Base-by-base conservation (phyloP, 1,284 basidiomycete species). In the Cutaneotrichosporon sp. region DNA sequence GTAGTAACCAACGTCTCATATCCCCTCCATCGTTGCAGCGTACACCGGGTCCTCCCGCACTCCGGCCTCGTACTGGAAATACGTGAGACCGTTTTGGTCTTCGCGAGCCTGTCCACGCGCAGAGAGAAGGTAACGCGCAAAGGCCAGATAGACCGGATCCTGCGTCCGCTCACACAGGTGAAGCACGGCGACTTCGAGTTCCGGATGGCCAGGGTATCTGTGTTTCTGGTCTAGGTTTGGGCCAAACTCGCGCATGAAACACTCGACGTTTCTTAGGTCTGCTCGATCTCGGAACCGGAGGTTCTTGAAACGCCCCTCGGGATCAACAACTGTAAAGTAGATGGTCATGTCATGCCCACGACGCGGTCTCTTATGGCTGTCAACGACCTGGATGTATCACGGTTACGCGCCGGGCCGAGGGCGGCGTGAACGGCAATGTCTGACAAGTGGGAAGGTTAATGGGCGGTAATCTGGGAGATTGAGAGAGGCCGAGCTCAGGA, bases 271-370 rank as follows among this genome's bases (percentile, higher is more conserved):
- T 69, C 70, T 72, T 73, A 73, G 13, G 70, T 66, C 53, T 72
- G 73, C 67, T 73, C 73, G 72, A 74, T 74, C 65, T 76, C 74
- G 61, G 63, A 72, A 73, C 30, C 73, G 61, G 13, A 76, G 63
- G 59, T 76, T 74, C 67, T 71, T 66, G 70, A 72, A 72, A 22
- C 68, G 59, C 1, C 74, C 74, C 30, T 55, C 65, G 2, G 63
- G 61, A 57, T 76, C 74, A 1, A 74, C 74, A 11, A 74, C 72
- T 11, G 68, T 71, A 52, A 76, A 76, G 66, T 76, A 76, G 56
- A 73, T 71, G 51, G 72, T 66, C n/a, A n/a, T n/a, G n/a, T n/a
- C n/a, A n/a, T n/a, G n/a, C n/a, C n/a, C n/a, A n/a, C n/a, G n/a
- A n/a, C n/a, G n/a, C n/a, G n/a, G n/a, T n/a, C n/a, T n/a, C n/a